These are phyloP conservation scores for Cylindrotheca closterium DNA, from an alignment of 108 stramenopile species.

Conservation along the genomic window DNA sequence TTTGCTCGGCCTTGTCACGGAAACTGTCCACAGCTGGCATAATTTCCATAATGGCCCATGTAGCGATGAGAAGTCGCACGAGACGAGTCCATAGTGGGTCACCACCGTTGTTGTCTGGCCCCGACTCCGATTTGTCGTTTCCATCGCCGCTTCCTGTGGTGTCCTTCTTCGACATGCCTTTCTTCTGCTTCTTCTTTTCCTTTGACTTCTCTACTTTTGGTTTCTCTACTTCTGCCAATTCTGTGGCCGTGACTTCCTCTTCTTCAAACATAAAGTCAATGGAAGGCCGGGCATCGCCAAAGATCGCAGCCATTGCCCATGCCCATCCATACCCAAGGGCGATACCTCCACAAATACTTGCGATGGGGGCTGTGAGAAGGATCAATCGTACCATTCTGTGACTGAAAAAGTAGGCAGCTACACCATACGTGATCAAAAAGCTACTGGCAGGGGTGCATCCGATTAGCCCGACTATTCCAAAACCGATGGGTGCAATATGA, in stretches of 20 bases:
- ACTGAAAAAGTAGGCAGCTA: constrained; percentile 94
- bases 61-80: constrained; percentile 26
- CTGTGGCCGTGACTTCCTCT: constrained; percentile 17
- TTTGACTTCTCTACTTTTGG: constrained; percentile 12
- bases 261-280: constrained; percentile 14
- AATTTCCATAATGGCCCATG: constrained; percentile 22
- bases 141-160: not conserved
- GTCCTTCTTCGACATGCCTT: constrained; percentile 31
- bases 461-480: constrained; percentile 66
- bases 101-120: constrained; percentile 13
- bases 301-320: constrained; percentile 34
- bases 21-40: constrained; percentile 51
- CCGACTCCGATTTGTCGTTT: constrained; percentile 3
- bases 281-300: constrained; percentile 23
- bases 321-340: constrained; percentile 58
- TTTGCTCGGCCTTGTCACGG: constrained; percentile 30
- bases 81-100: constrained; percentile 40
- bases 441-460: constrained; percentile 76
- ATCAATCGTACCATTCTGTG: constrained; percentile 98
- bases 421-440: constrained; percentile 92
- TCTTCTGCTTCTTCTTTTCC: constrained; percentile 31
- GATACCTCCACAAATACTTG: constrained; percentile 88
- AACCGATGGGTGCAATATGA: constrained; percentile 90
- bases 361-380: constrained; percentile 93
- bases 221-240: not conserved